These are phyloP conservation scores for Myxozyma monticola DNA, from an alignment of 805 yeast species.

Conservation along the genomic window DNA sequence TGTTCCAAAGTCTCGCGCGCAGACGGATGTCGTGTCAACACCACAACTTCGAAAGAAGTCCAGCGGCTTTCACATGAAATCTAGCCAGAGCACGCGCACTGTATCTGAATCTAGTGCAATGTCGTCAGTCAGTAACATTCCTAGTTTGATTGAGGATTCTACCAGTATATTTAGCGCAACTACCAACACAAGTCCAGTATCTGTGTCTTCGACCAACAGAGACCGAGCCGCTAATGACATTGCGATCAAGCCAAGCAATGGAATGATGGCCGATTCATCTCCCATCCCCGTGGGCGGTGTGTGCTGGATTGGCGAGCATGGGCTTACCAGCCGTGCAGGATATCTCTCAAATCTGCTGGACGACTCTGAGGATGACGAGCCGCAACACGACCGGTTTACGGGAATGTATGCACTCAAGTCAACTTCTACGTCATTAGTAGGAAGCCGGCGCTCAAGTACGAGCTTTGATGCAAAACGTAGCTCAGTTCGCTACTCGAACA, in stretches of 20 bases:
- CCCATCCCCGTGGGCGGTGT: slow-evolving; percentile 12
- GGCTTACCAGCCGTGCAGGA: slow-evolving; percentile 8
- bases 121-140: background rate
- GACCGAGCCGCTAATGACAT: no score
- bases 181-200: background rate
- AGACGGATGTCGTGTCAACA: no score
- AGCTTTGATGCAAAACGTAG: slow-evolving; percentile 3
- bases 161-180: background rate
- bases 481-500: slow-evolving; percentile 1
- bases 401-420: no score
- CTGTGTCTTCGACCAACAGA: background rate
- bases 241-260: no score
- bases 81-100: no score
- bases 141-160: background rate
- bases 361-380: slow-evolving; percentile 12
- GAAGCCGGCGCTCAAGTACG: background rate
- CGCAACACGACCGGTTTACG: no score
- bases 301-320: slow-evolving; percentile 27
- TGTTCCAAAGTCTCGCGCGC: no score
- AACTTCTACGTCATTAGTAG: background rate
- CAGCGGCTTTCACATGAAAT: no score
- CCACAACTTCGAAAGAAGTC: no score
- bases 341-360: slow-evolving; percentile 1
- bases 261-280: background rate
- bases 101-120: no score